Percentiles rank a stretch among this genome's conserved stretches.
Evolutionary conservation across 176 grass and related monocot genomes (phyloP).

Genomic region (Bonia amplexicaulis): DNA sequence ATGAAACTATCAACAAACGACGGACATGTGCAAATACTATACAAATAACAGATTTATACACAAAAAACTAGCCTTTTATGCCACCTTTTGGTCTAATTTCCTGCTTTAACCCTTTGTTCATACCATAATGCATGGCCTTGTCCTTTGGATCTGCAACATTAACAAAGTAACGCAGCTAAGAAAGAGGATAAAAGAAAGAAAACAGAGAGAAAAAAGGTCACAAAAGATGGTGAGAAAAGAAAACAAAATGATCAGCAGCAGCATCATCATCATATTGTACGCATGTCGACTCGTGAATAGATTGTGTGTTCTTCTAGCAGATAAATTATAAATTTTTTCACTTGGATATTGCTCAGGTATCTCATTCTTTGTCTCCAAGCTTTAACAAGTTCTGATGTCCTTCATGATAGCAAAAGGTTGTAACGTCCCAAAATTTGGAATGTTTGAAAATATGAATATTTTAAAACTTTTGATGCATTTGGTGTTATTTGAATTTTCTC

Average conservation of each 20-base stretch:
- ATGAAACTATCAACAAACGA: background rate
- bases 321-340: background rate
- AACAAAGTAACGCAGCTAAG: slow-evolving; percentile 39
- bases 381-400: slow-evolving; percentile 12
- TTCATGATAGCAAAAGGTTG: background rate
- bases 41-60: background rate
- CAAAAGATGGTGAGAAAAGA: slow-evolving; percentile 27
- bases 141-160: slow-evolving; percentile 38
- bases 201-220: background rate
- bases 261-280: slow-evolving; percentile 7
- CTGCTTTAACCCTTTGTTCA: slow-evolving; percentile 6
- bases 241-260: slow-evolving; percentile 43
- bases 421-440: too few relatives aligned
- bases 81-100: background rate
- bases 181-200: slow-evolving; percentile 41
- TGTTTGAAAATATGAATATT: too few relatives aligned
- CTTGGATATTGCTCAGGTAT: background rate
- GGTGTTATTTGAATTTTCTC: too few relatives aligned
- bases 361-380: slow-evolving; percentile 2
- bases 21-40: background rate
- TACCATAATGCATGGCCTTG: slow-evolving; percentile 39
- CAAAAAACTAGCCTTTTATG: slow-evolving; percentile 12
- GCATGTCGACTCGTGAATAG: slow-evolving; percentile 37
- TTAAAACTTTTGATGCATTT: too few relatives aligned
- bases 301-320: background rate